Base-by-base conservation (phyloP, 176 grass and related monocot species). In the Bolboschoenus planiculmis region DNA sequence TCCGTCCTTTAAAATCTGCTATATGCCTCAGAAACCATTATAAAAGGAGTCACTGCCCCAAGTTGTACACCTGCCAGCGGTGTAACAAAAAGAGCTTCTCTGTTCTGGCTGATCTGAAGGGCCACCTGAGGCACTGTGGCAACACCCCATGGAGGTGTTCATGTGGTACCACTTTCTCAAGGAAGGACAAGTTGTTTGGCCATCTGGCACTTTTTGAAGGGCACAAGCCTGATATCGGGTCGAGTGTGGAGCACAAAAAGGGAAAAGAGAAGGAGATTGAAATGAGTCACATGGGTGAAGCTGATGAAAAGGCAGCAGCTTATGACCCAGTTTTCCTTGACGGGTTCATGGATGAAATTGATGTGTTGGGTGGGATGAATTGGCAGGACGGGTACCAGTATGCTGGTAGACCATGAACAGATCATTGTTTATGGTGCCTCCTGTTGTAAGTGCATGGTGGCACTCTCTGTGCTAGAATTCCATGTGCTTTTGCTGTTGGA, bases 101-200 rank as follows among this genome's bases (percentile, higher is more conserved):
- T 18, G 93, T 99, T 80, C 70, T 93, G 27, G 91, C 93, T 8
- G 96, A 99, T 68, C 91, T 99, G 33, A 92, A 87, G 70, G 88
- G 89, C 82, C 96, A 99, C 81, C 86, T 99, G 51, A 94, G 90
- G 77, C 91, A 99, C 88, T 99, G 96, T 35, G 96, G 96, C 1
- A 87, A 93, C 79, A 89, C 50, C 13, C 93, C 88, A 46, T 99
- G 96, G 96, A 89, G 91, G 61, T 99, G 96, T 91, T 93, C 96
- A 30, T 99, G 96, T 30, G 96, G 96, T 73, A 99, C 96, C 31
- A 99, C 87, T 44, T 99, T 99, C 86, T 95, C 96, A 21, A 91
- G 96, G 77, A 99, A 99, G 89, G 96, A 99, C 82, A 99, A 99
- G 87, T 88, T 99, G 14, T 99, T 99, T 58, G 93, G 92, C 20